Conservation (phyloP, 805 yeast species). For the Ogataea wickerhamii region DNA sequence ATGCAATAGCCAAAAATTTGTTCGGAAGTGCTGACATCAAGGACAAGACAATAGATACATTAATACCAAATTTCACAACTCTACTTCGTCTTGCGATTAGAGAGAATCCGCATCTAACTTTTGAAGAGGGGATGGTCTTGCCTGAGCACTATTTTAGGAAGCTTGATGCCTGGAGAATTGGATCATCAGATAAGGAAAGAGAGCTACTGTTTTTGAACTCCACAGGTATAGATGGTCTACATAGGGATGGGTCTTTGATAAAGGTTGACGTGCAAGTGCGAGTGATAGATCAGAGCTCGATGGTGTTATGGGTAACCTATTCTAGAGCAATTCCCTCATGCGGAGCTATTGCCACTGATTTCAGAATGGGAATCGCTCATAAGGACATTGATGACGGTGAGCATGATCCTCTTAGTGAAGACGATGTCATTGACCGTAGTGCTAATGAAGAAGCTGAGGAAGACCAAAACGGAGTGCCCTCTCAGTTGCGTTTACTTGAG, state of each 20-base stretch:
- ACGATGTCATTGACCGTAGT: background rate
- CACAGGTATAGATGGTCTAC: constrained; percentile 64
- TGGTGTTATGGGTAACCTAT: constrained; percentile 83
- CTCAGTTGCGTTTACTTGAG: constrained; percentile 50
- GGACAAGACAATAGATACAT: constrained; percentile 47
- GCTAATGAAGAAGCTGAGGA: constrained; percentile 3
- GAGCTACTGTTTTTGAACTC: constrained; percentile 55
- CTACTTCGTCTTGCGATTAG: constrained; percentile 41
- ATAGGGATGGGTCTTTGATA: constrained; percentile 62
- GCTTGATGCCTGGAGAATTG: constrained; percentile 42
- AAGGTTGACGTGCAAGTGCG: constrained; percentile 79
- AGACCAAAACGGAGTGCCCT: constrained; percentile 36
- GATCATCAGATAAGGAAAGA: constrained; percentile 36
- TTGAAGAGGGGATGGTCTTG: constrained; percentile 66
- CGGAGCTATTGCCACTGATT: background rate
- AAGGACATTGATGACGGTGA: background rate
- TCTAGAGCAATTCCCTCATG: constrained; percentile 42
- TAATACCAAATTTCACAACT: constrained; percentile 61
- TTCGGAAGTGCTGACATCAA: constrained; percentile 62
- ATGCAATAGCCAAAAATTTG: constrained; percentile 70
- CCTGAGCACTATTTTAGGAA: constrained; percentile 91
- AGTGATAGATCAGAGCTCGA: constrained; percentile 54
- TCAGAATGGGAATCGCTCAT: background rate
- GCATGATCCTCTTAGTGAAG: background rate
- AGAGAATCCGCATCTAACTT: constrained; percentile 38